A percentile compares a stretch with the other conserved stretches of the same genome.
Conservation (phyloP, 2,329 filamentous ascomycete species). For the Pseudogymnoascus sp. region DNA sequence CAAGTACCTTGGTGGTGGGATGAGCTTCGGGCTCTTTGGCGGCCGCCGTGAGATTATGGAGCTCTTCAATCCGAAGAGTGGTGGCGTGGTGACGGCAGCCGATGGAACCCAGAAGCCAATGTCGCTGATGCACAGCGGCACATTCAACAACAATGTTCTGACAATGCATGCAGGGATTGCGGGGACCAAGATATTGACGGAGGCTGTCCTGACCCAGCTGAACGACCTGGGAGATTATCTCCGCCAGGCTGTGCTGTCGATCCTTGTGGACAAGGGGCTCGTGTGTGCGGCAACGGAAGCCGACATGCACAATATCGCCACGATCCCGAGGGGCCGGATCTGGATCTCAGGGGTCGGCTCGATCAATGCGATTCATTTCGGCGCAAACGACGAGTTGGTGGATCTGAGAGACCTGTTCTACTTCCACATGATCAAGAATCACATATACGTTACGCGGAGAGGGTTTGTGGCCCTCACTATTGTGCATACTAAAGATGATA, state of each 20-base stretch:
- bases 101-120: neutral
- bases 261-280: slow-evolving; percentile 12
- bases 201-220: slow-evolving; percentile 12
- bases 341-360: slow-evolving; percentile 17
- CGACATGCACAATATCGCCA: neutral
- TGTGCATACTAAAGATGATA: slow-evolving; percentile 7
- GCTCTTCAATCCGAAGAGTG: slow-evolving; percentile 42
- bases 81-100: slow-evolving; percentile 26
- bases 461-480: slow-evolving; percentile 19
- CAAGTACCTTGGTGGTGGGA: slow-evolving; percentile 58
- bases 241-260: slow-evolving; percentile 5
- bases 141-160: slow-evolving; percentile 56
- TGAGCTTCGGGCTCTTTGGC: slow-evolving; percentile 60
- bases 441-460: slow-evolving; percentile 18
- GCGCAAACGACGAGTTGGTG: slow-evolving; percentile 12
- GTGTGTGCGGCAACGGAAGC: slow-evolving; percentile 5
- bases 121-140: slow-evolving; percentile 44
- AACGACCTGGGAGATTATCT: slow-evolving; percentile 17
- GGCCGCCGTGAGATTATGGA: slow-evolving; percentile 50
- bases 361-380: slow-evolving; percentile 19
- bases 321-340: slow-evolving; percentile 11
- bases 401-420: slow-evolving; percentile 17
- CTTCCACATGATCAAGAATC: slow-evolving; percentile 19
- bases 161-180: slow-evolving; percentile 44
- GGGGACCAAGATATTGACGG: slow-evolving; percentile 18